These are phyloP conservation scores for Schizophyllum amplum DNA, from an alignment of 1,284 basidiomycete genomes.

Conservation along the genomic window DNA sequence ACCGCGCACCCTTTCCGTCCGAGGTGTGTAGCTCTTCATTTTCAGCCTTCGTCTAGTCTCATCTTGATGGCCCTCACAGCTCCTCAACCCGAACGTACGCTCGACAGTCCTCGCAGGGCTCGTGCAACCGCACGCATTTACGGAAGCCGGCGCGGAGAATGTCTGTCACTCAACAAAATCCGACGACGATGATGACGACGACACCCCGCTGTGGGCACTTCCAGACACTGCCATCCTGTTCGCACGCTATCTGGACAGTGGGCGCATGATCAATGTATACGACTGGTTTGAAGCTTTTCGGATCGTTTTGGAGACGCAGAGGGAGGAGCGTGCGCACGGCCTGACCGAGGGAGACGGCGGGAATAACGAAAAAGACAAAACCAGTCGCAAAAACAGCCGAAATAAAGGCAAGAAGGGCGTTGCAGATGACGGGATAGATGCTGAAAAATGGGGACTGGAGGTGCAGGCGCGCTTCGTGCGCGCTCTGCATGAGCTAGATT, in stretches of 20 bases:
- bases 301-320: constrained; percentile 49
- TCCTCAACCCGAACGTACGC: constrained; percentile 62
- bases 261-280: constrained; percentile 71
- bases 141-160: constrained; percentile 12
- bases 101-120: constrained; percentile 52
- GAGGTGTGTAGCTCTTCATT: constrained; percentile 36
- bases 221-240: constrained; percentile 73
- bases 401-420: constrained; percentile 12
- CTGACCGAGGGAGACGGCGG: constrained; percentile 18
- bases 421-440: constrained; percentile 22
- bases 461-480: constrained; percentile 71
- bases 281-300: constrained; percentile 76
- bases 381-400: background rate
- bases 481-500: constrained; percentile 71
- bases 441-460: constrained; percentile 49
- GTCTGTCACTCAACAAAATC: background rate
- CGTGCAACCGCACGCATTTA: constrained; percentile 47
- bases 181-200: constrained; percentile 14
- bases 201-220: constrained; percentile 35
- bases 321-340: constrained; percentile 16
- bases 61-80: constrained; percentile 24
- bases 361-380: constrained; percentile 5
- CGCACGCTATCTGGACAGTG: constrained; percentile 63
- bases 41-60: background rate
- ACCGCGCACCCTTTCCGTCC: constrained; percentile 49